Evolutionary conservation across 805 yeast species (phyloP), one percentile per base, ranked within the genome.

Genomic region (Pichia heedii): DNA sequence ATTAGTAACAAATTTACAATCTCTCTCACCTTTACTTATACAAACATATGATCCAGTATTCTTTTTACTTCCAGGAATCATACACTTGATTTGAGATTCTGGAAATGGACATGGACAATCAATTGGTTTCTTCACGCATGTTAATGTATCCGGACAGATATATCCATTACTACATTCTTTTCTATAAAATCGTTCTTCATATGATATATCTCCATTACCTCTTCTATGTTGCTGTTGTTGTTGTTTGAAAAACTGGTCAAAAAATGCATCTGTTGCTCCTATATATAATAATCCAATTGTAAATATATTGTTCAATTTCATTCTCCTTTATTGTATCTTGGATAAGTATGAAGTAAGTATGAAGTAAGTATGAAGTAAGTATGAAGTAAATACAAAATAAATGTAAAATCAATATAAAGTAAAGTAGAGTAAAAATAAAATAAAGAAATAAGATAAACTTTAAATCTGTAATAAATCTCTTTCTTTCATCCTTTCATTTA

Each of bases 61-160:
- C 2, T 30, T 12, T 12, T 35, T 33, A 32, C 7, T 11, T n/a
- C 33, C 20, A 33, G 42, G 95, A 34, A 85, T 66, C 2, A 73
- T 58, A 61, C 98, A 93, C 55, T 85, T 83, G 48, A 84, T 55
- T 58, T 90, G 96, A 1, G 94, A 80, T 46, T 79, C 76, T 1
- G 96, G 93, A 57, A 77, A 90, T 3, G 86, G 87, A 60, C 98
- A 93, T 2, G 97, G 96, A 60, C 98, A 93, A 41, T 81, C 84
- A 8, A 70, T 52, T 0, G 86, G 77, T 1, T 62, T 54, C 2
- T 71, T 69, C 0, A 86, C 98, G 66, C 98, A 93, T 10, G 69
- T 69, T 34, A 79, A 68, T 0, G 97, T 86, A 52, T 81, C 95
- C 4, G 86, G 86, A 58, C 98, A 93, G 30, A 90, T 62, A 58